phyloP scores from a whole-genome alignment of 306 rosid species.

The Glycine tomentella region DNA sequence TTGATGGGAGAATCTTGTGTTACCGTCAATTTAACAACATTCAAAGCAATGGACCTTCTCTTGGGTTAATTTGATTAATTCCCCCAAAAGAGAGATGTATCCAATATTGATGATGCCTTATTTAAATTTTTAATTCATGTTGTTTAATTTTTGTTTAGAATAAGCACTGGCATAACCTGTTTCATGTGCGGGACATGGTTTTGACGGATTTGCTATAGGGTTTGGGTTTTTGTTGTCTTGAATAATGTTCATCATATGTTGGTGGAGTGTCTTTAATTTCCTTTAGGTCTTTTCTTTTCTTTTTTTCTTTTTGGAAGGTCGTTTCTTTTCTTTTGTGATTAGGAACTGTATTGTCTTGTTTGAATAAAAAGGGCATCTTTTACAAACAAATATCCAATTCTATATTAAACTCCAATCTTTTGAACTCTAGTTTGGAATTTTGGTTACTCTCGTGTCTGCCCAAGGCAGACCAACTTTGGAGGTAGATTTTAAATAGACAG shows the following conservation, averaged over 20 bases:
- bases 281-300: neutral
- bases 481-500: too few species aligned
- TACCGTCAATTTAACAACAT: too few species aligned
- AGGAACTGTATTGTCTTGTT: neutral
- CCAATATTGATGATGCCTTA: neutral
- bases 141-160: neutral
- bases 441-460: neutral
- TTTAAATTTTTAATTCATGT: neutral
- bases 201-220: neutral
- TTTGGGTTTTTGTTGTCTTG: neutral
- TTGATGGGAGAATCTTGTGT: neutral
- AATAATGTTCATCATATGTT: neutral
- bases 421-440: neutral
- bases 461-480: too few species aligned
- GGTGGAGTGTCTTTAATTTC: neutral
- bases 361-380: neutral
- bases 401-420: too few species aligned
- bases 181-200: neutral
- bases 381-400: neutral
- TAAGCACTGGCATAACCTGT: neutral
- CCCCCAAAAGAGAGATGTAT: neutral
- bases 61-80: neutral
- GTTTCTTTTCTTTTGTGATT: neutral
- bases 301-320: too few species aligned
- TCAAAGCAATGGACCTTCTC: neutral